Evolutionary conservation across 208 protist species (phyloP).

Genomic region (Trypanosoma lewisi): DNA sequence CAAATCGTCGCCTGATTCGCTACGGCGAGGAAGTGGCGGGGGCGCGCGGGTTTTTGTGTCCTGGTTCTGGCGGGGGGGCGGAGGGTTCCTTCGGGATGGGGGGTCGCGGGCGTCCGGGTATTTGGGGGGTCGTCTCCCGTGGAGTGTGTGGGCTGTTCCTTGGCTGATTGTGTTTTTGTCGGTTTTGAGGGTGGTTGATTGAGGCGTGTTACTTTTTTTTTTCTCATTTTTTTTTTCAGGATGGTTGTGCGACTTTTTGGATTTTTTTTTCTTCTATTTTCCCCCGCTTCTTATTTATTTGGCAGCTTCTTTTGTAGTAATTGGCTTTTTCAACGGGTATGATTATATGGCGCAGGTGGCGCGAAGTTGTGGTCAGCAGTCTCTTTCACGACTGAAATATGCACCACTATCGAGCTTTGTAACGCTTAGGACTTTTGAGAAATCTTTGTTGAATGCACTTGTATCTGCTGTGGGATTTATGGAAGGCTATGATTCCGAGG

Average conservation of each 20-base stretch:
- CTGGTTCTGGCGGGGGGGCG: no score
- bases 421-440: neutral
- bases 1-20: no score
- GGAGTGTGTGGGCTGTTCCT: no score
- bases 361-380: constrained; percentile 17
- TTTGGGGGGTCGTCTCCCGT: neutral
- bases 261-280: neutral
- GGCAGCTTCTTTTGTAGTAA: neutral
- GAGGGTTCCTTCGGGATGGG: no score
- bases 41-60: no score
- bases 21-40: no score
- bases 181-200: no score
- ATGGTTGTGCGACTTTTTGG: neutral
- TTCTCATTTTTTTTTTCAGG: neutral
- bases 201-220: no score
- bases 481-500: constrained; percentile 22
- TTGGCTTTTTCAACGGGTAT: neutral
- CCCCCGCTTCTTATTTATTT: neutral
- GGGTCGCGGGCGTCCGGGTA: no score
- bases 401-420: constrained; percentile 14
- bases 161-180: no score
- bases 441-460: constrained; percentile 13
- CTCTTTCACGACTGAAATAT: constrained; percentile 23
- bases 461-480: constrained; percentile 26
- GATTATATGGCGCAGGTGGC: neutral